phyloP scores from a whole-genome alignment of 805 yeast genomes.

The Ogataea nitratoaversa region DNA sequence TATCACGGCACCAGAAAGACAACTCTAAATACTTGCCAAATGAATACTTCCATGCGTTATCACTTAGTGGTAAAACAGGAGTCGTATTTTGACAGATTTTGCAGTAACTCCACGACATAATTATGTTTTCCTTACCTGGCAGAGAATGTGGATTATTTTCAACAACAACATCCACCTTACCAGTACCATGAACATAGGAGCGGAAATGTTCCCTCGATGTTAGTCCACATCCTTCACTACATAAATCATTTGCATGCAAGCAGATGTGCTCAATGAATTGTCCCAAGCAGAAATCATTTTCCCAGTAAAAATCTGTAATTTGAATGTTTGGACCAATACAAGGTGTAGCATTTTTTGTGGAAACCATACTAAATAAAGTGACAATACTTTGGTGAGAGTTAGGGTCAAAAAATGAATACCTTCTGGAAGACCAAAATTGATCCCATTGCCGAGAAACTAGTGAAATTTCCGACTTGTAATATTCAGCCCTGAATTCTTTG shows the following conservation, averaged over 20 bases:
- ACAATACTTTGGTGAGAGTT: slow-evolving; percentile 74
- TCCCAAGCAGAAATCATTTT: slow-evolving; percentile 85
- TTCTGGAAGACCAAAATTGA: slow-evolving; percentile 39
- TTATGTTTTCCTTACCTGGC: slow-evolving; percentile 60
- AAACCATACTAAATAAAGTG: slow-evolving; percentile 76
- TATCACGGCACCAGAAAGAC: slow-evolving; percentile 67
- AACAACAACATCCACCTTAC: slow-evolving; percentile 72
- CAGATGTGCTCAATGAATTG: slow-evolving; percentile 80
- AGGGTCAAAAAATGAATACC: slow-evolving; percentile 57
- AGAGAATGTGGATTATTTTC: slow-evolving; percentile 55
- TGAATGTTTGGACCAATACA: slow-evolving; percentile 89
- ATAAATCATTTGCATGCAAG: slow-evolving; percentile 56
- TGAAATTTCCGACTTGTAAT: slow-evolving; percentile 25
- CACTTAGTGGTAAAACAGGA: slow-evolving; percentile 78
- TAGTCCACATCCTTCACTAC: slow-evolving; percentile 82
- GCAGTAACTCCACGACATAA: slow-evolving; percentile 91
- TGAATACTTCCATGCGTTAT: slow-evolving; percentile 83
- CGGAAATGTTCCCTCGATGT: slow-evolving; percentile 68
- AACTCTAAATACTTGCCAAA: slow-evolving; percentile 91
- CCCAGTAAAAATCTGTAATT: slow-evolving; percentile 83
- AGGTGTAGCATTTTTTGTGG: slow-evolving; percentile 81
- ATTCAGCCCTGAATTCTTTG: slow-evolving; percentile 25
- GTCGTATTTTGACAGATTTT: slow-evolving; percentile 70
- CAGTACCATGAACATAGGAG: slow-evolving; percentile 84
- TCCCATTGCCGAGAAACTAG: slow-evolving; percentile 65